A percentile compares a stretch with the other conserved stretches of the same genome.
Evolutionary conservation across 331 rosid genomes (phyloP).

Genomic region (Spiraea crenata): DNA sequence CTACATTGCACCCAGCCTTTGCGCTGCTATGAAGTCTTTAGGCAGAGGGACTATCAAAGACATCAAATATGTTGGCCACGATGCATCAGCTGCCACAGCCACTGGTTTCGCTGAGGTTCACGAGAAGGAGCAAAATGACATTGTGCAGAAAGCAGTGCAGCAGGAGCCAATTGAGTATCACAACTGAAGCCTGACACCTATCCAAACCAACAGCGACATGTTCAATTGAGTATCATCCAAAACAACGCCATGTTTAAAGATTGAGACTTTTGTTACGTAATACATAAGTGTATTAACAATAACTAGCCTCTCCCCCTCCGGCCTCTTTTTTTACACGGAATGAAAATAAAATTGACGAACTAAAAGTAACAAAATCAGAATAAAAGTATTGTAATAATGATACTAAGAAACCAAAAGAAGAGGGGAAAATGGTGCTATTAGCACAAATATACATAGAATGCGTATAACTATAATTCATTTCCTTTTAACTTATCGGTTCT

Average conservation of each 20-base stretch:
- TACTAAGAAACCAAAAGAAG: no score
- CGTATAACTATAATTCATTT: no score
- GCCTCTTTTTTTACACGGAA: no score
- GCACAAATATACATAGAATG: no score
- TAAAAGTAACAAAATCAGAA: no score
- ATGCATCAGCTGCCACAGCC: conserved; percentile 93
- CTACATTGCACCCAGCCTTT: conserved; percentile 67
- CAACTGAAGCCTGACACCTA: conserved; percentile 23
- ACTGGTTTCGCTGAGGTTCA: conserved; percentile 86
- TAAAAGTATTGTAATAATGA: no score
- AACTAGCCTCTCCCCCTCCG: no score
- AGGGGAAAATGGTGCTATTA: no score
- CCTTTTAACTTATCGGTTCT: no score
- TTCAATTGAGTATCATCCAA: not conserved
- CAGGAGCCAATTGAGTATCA: conserved; percentile 57
- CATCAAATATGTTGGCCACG: conserved; percentile 79
- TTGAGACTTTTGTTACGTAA: not conserved
- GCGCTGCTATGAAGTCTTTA: conserved; percentile 67
- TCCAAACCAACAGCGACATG: not conserved
- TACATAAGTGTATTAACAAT: not conserved
- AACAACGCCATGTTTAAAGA: not conserved
- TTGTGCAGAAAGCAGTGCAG: conserved; percentile 80
- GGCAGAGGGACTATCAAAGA: conserved; percentile 71
- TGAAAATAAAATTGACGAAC: no score
- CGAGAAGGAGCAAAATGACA: conserved; percentile 77